Base-by-base conservation (phyloP, 1,139 yeast genomes). In the Taiozyma onychis region DNA sequence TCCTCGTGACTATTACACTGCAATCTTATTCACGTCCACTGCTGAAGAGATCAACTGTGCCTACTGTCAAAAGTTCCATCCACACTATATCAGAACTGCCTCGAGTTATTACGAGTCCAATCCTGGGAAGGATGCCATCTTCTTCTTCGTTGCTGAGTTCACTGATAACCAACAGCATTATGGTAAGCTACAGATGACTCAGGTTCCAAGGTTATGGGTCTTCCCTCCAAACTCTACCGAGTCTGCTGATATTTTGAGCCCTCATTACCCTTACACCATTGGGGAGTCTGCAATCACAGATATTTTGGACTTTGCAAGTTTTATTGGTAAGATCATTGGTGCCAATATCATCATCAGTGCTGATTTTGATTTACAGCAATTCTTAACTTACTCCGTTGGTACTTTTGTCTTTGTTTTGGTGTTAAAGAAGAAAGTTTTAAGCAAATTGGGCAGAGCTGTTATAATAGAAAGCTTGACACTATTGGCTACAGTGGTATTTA, bases 121-220 rank as follows among this genome's bases (percentile, higher is more conserved):
- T 55, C 70, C 73, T 2, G 64, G 65, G 6, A 54, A 61, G 35
- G 63, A 70, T 50, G 64, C 68, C 39, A 67, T 81, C 8, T 72
- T 73, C 55, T 80, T 84, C 58, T 69, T 74, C 30, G 69, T 70
- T 44, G 73, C 80, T 14, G 91, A 85, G 55, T 75, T 80, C 26
- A 63, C 66, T 3, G 72, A 74, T 41, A 69, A 72, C 35, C 58
- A 69, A 10, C 69, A 74, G 46, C 57, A 70, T 13, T 77, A 80
- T 53, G 63, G 67, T 28, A 65, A 66, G 24, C 59, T 83, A 47
- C 65, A 69, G 4, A 61, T 85, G 49, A 65, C 65, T 5, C 68
- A 79, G 4, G 78, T 84, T 3, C 93, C 95, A 1, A 83, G 80
- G 54, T 57, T 83, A 11, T 80, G 89, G 80, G 68, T 85, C 4